Conservation (phyloP, 805 yeast genomes). For the Millerozyma miso region DNA sequence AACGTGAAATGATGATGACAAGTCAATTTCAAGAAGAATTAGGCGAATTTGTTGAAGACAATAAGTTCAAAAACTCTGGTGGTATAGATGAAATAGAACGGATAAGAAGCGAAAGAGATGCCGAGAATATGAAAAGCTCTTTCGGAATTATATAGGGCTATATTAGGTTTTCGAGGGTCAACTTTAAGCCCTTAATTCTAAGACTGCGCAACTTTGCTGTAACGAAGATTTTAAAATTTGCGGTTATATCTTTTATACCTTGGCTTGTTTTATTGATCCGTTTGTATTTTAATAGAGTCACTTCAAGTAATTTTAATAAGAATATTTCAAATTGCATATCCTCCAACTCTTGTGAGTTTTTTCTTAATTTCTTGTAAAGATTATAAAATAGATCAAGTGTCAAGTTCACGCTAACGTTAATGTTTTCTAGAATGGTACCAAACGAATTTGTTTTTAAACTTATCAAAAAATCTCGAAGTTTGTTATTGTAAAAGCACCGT, state of each 20-base stretch:
- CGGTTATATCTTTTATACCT: slow-evolving; percentile 6
- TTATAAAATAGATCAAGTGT: slow-evolving; percentile 8
- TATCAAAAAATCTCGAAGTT: slow-evolving; percentile 17
- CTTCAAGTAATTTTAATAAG: slow-evolving; percentile 9
- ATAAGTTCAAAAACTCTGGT: slow-evolving; percentile 74
- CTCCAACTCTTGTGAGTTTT: slow-evolving; percentile 4
- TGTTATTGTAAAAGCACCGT: slow-evolving; percentile 16
- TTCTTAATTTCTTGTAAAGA: slow-evolving; percentile 5
- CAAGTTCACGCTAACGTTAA: slow-evolving; percentile 7
- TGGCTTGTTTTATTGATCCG: slow-evolving; percentile 8
- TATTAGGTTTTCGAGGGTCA: not conserved
- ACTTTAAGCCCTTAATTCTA: not conserved
- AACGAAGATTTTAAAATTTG: slow-evolving; percentile 6
- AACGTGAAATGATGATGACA: slow-evolving; percentile 49
- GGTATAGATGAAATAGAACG: slow-evolving; percentile 87
- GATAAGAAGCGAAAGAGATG: slow-evolving; percentile 61
- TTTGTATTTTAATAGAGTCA: slow-evolving; percentile 10
- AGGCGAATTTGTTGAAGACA: slow-evolving; percentile 77
- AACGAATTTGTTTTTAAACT: slow-evolving; percentile 12
- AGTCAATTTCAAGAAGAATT: slow-evolving; percentile 82
- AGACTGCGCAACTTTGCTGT: not conserved
- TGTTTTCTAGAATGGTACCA: slow-evolving; percentile 10
- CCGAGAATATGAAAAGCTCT: slow-evolving; percentile 56
- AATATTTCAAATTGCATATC: slow-evolving; percentile 10
- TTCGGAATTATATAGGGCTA: slow-evolving; percentile 25